Conservation (phyloP, 1,284 basidiomycete genomes). For the Boletellus deceptivus region DNA sequence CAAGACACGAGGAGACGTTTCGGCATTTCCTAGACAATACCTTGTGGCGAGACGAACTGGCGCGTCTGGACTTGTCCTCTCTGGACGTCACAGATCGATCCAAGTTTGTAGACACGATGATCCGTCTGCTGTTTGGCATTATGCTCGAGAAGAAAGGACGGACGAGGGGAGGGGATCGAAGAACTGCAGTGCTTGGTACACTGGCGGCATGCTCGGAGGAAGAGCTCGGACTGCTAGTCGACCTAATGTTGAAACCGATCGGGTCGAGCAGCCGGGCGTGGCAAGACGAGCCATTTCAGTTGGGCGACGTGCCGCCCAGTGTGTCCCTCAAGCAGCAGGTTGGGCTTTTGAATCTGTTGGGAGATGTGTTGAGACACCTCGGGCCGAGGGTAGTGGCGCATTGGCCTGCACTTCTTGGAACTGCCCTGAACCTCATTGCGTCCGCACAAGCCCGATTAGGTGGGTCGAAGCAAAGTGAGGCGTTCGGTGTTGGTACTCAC, state of each 20-base stretch:
- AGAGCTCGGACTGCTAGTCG: slow-evolving; percentile 79
- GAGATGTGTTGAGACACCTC: slow-evolving; percentile 78
- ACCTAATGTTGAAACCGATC: slow-evolving; percentile 89
- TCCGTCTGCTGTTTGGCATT: slow-evolving; percentile 85
- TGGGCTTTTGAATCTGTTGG: slow-evolving; percentile 84
- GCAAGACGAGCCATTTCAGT: slow-evolving; percentile 26
- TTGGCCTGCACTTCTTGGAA: slow-evolving; percentile 75
- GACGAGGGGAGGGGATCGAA: slow-evolving; percentile 66
- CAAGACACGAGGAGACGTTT: slow-evolving; percentile 68
- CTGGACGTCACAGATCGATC: slow-evolving; percentile 64
- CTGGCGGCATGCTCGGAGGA: slow-evolving; percentile 70
- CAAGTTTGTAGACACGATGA: slow-evolving; percentile 72
- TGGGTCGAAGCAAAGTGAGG: slow-evolving; percentile 17
- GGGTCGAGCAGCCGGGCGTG: slow-evolving; percentile 33
- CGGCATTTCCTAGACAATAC: slow-evolving; percentile 79
- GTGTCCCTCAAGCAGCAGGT: slow-evolving; percentile 70
- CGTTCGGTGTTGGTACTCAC: slow-evolving; percentile 18
- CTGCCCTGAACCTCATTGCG: slow-evolving; percentile 62
- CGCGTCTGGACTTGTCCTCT: slow-evolving; percentile 64
- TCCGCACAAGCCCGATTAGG: slow-evolving; percentile 54
- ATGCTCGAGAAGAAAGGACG: slow-evolving; percentile 84
- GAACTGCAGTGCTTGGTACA: slow-evolving; percentile 75
- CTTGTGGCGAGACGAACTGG: slow-evolving; percentile 86
- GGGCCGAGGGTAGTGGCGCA: slow-evolving; percentile 66
- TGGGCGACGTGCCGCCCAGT: slow-evolving; percentile 32